Percentiles rank a stretch among this genome's conserved stretches.
Evolutionary conservation across 148 eudicot species (phyloP).

Genomic region (Fagopyrum homotropicum): DNA sequence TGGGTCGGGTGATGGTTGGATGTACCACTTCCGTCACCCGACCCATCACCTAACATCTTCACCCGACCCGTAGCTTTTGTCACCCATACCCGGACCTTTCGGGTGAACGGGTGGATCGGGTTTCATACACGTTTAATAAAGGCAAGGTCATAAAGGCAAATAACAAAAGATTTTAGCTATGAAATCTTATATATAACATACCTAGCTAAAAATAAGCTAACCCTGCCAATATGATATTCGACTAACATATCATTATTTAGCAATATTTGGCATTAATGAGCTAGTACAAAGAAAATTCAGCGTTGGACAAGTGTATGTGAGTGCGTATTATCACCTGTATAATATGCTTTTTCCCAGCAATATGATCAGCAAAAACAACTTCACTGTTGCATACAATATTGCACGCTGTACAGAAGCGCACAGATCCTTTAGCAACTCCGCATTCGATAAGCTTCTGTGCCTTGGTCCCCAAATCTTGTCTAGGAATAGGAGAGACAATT

Average conservation of each 20-base stretch:
- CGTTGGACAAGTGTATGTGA: not conserved
- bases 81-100: no score
- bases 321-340: constrained; percentile 23
- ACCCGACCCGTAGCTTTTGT: no score
- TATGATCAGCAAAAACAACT: constrained; percentile 29
- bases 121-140: no score
- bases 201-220: no score
- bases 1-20: no score
- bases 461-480: constrained; percentile 24
- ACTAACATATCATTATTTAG: not conserved
- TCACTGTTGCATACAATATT: constrained; percentile 38
- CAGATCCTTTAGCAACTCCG: constrained; percentile 22
- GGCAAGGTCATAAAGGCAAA: no score
- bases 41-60: no score
- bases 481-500: constrained; percentile 13
- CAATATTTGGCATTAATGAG: not conserved
- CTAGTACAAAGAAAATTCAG: not conserved
- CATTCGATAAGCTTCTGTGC: constrained; percentile 28
- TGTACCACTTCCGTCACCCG: no score
- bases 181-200: no score
- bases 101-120: no score
- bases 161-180: no score
- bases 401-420: constrained; percentile 26
- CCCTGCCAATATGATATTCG: not conserved
- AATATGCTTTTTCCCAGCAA: constrained; percentile 39